A percentile compares a stretch with the other conserved stretches of the same genome.
phyloP scores from a whole-genome alignment of 202 grass and related monocot species.

The Schoenoplectus tabernaemontani region DNA sequence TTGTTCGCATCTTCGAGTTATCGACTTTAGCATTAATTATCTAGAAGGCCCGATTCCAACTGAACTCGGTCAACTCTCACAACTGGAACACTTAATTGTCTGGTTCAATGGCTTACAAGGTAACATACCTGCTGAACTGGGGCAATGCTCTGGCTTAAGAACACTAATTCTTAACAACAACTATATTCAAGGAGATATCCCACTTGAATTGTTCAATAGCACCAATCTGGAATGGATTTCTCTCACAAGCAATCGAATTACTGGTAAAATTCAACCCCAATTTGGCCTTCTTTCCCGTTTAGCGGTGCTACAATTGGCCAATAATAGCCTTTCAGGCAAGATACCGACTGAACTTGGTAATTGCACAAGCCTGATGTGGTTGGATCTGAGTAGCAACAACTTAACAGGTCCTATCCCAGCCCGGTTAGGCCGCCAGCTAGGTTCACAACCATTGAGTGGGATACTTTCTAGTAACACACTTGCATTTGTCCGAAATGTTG shows the following conservation, averaged over 20 bases:
- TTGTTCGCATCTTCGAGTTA: slow-evolving; percentile 46
- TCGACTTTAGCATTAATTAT: slow-evolving; percentile 89
- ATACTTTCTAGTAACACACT: slow-evolving; percentile 80
- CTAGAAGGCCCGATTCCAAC: slow-evolving; percentile 55
- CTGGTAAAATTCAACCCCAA: slow-evolving; percentile 45
- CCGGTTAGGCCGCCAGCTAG: slow-evolving; percentile 61
- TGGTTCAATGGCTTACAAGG: slow-evolving; percentile 77
- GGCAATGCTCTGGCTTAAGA: slow-evolving; percentile 54
- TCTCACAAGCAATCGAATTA: slow-evolving; percentile 71
- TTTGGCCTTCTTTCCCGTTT: slow-evolving; percentile 59
- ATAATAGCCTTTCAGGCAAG: slow-evolving; percentile 54
- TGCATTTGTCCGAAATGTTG: slow-evolving; percentile 74
- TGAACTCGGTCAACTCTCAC: slow-evolving; percentile 52
- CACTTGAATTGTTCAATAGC: slow-evolving; percentile 52
- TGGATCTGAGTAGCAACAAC: slow-evolving; percentile 77
- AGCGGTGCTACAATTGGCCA: slow-evolving; percentile 71
- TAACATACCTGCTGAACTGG: slow-evolving; percentile 50
- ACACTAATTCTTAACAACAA: slow-evolving; percentile 93
- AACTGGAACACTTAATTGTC: slow-evolving; percentile 62
- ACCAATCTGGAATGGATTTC: slow-evolving; percentile 80
- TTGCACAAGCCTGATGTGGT: slow-evolving; percentile 85
- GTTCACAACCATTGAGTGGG: slow-evolving; percentile 53
- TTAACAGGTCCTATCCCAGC: slow-evolving; percentile 54
- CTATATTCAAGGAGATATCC: slow-evolving; percentile 61
- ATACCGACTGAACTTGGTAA: slow-evolving; percentile 56